phyloP scores from a whole-genome alignment of 2,329 filamentous ascomycete genomes.

The Arthrinium phaeospermum region DNA sequence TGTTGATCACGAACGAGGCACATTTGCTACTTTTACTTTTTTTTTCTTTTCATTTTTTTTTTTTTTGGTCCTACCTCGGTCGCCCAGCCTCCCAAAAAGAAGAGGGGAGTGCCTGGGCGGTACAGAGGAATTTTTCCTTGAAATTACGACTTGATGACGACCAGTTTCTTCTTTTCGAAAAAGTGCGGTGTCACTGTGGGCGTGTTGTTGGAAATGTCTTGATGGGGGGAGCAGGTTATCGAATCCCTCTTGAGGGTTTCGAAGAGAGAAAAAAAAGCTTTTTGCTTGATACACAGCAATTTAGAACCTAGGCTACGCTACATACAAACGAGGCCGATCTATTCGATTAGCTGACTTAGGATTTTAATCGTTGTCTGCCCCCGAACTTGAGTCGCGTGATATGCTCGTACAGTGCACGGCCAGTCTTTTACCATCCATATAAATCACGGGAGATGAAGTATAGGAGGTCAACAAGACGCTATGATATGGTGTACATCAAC shows the following conservation, averaged over 20 bases:
- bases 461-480: background rate
- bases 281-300: conserved; percentile 19
- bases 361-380: background rate
- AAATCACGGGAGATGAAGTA: background rate
- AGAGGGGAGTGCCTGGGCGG: conserved; percentile 31
- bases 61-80: conserved; percentile 20
- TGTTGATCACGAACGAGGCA: conserved; percentile 42
- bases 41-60: conserved; percentile 19
- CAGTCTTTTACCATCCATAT: background rate
- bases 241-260: background rate
- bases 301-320: conserved; percentile 17
- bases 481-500: background rate
- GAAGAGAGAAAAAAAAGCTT: conserved; percentile 10
- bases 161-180: conserved; percentile 42
- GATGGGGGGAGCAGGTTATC: conserved; percentile 13
- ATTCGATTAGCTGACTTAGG: conserved; percentile 12
- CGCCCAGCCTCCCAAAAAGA: conserved; percentile 26
- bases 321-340: conserved; percentile 18
- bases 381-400: background rate
- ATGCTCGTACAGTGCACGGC: background rate
- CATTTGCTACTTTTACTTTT: conserved; percentile 20
- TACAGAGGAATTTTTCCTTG: conserved; percentile 36
- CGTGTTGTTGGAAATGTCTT: conserved; percentile 44
- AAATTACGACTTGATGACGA: conserved; percentile 43
- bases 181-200: conserved; percentile 44